A percentile compares a stretch with the other conserved stretches of the same genome.
These are phyloP conservation scores for Nepenthes alata DNA, from an alignment of 179 eudicot genomes.

Conservation along the genomic window DNA sequence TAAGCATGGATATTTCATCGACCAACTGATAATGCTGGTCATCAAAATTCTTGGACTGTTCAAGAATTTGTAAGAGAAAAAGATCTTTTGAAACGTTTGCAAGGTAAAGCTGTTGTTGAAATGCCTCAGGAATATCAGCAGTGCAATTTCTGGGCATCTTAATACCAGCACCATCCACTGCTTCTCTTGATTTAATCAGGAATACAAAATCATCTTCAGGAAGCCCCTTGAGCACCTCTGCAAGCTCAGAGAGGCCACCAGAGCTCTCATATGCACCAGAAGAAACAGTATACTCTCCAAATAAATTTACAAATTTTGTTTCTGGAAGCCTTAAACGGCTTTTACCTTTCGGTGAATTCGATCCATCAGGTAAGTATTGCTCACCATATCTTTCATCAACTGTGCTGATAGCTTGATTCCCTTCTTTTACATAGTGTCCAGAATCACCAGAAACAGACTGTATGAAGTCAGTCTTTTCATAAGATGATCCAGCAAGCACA, in stretches of 20 bases:
- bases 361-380: conserved; percentile 6
- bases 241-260: conserved; percentile 36
- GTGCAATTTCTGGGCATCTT: conserved; percentile 7
- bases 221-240: conserved; percentile 35
- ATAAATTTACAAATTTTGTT: conserved; percentile 9
- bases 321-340: conserved; percentile 7
- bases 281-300: conserved; percentile 10
- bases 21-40: conserved; percentile 16
- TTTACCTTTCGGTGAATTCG: conserved; percentile 7
- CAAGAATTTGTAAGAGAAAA: conserved; percentile 36
- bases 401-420: conserved; percentile 7
- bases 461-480: conserved; percentile 10
- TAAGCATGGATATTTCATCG: conserved; percentile 26
- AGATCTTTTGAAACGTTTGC: conserved; percentile 42
- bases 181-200: conserved; percentile 35
- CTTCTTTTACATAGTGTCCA: conserved; percentile 4
- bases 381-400: conserved; percentile 8
- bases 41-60: conserved; percentile 26
- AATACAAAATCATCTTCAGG: conserved; percentile 45
- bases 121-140: conserved; percentile 27
- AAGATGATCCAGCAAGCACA: conserved; percentile 9
- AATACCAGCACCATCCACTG: conserved; percentile 6
- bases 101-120: conserved; percentile 56
- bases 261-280: conserved; percentile 18
- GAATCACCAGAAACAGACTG: conserved; percentile 7